These are phyloP conservation scores for Isatis tinctoria DNA, from an alignment of 345 rosid species.

Conservation along the genomic window DNA sequence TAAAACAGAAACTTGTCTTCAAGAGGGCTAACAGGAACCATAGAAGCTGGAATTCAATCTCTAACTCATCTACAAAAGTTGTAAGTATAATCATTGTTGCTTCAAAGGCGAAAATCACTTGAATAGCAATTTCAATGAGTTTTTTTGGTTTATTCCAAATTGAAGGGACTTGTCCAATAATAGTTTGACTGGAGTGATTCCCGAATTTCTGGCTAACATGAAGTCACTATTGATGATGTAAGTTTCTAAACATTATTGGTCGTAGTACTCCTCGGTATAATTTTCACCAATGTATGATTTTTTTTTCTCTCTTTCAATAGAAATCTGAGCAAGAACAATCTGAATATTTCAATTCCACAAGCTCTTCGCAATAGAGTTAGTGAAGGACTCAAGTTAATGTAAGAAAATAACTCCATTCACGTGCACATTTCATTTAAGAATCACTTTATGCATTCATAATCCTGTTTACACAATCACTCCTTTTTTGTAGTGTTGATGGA, in stretches of 20 bases:
- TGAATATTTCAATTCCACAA: constrained; percentile 36
- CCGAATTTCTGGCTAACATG: constrained; percentile 41
- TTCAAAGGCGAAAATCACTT: neutral
- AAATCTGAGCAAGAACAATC: constrained; percentile 34
- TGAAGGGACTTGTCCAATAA: constrained; percentile 55
- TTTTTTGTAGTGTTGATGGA: constrained; percentile 3
- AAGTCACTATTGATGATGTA: constrained; percentile 38
- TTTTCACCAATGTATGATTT: neutral
- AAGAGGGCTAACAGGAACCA: constrained; percentile 32
- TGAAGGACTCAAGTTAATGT: constrained; percentile 15
- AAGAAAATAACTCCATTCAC: neutral
- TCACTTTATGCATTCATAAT: neutral
- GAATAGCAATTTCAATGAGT: neutral
- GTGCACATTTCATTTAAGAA: neutral
- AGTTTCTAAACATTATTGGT: constrained; percentile 19
- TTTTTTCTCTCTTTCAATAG: constrained; percentile 4
- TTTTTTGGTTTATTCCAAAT: neutral
- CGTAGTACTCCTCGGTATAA: neutral
- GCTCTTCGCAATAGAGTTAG: constrained; percentile 26
- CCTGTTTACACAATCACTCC: neutral
- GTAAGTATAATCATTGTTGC: constrained; percentile 27
- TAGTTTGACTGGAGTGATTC: constrained; percentile 39
- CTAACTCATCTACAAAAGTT: constrained; percentile 30
- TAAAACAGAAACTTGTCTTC: constrained; percentile 35
- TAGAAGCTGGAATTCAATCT: constrained; percentile 17